These are phyloP conservation scores for Solanum clarkiae DNA, from an alignment of 257 asterid species.

Conservation along the genomic window DNA sequence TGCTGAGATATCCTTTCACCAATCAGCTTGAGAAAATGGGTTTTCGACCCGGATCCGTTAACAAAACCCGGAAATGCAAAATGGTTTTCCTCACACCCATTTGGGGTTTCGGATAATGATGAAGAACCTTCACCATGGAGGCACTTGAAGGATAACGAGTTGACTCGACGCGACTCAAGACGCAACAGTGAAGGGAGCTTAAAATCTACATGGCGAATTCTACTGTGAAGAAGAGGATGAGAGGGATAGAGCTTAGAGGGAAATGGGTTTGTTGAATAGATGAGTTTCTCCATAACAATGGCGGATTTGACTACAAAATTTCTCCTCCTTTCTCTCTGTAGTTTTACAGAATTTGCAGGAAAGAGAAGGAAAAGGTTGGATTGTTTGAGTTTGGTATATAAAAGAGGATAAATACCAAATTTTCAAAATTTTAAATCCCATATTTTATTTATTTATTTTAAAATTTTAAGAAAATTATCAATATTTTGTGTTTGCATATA, in stretches of 20 bases:
- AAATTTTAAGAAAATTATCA: too few relatives aligned
- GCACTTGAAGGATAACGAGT: conserved; percentile 18
- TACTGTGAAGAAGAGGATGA: conserved; percentile 8
- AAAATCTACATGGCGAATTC: conserved; percentile 3
- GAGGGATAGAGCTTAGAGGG: conserved; percentile 1
- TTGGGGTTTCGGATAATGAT: not conserved
- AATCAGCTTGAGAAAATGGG: conserved; percentile 11
- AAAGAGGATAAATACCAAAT: not conserved
- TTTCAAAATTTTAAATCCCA: not conserved
- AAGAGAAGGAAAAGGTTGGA: not conserved
- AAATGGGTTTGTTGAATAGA: conserved; percentile 26
- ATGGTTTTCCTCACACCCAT: conserved; percentile 2
- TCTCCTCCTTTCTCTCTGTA: not conserved
- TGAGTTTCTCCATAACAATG: conserved; percentile 48
- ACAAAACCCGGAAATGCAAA: conserved; percentile 10
- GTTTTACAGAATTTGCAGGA: not conserved
- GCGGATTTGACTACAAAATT: not conserved
- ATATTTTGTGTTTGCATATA: too few relatives aligned
- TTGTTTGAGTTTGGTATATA: not conserved
- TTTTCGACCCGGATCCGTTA: conserved; percentile 17
- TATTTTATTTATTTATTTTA: not conserved
- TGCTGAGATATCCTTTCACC: conserved; percentile 3
- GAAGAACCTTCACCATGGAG: not conserved
- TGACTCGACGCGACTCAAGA: conserved; percentile 18
- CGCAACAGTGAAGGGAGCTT: not conserved